A percentile compares a stretch with the other conserved stretches of the same genome.
Conservation (phyloP, 2,329 filamentous ascomycete species). For the Nannizzia gypsea region DNA sequence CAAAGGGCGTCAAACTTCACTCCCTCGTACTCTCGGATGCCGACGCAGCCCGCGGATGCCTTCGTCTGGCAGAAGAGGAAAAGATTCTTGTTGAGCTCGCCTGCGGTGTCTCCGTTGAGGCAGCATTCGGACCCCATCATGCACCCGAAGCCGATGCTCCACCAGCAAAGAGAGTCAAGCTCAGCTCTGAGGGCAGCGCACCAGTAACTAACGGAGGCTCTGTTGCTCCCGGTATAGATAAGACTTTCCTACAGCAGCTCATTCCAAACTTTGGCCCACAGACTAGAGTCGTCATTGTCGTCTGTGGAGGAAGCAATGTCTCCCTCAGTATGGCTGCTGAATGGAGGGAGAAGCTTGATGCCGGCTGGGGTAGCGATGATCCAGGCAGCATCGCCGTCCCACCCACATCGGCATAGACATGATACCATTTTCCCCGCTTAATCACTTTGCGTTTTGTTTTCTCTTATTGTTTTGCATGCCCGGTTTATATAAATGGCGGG, state of each 20-base stretch:
- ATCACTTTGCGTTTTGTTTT: too few species aligned
- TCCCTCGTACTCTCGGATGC: conserved; percentile 58
- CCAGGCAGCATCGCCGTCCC: not conserved
- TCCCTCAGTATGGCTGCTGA: conserved; percentile 48
- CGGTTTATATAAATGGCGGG: not conserved
- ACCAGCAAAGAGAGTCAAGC: conserved; percentile 5
- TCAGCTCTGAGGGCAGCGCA: not conserved
- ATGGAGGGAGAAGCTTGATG: conserved; percentile 41
- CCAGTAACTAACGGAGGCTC: conserved; percentile 3
- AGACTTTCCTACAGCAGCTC: conserved; percentile 41
- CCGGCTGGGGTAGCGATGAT: conserved; percentile 25
- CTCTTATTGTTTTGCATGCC: not conserved
- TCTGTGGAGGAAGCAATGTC: conserved; percentile 69
- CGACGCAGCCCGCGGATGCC: conserved; percentile 67
- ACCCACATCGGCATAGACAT: not conserved
- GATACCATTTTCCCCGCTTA: not conserved
- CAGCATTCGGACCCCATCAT: conserved; percentile 24
- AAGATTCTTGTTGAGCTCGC: conserved; percentile 69
- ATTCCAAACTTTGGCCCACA: conserved; percentile 52
- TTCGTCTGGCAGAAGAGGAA: conserved; percentile 70
- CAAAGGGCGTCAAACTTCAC: conserved; percentile 40
- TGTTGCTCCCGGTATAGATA: not conserved
- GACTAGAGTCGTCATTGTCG: conserved; percentile 67
- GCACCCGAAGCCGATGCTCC: conserved; percentile 7
- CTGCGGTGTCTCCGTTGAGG: conserved; percentile 66